Evolutionary conservation across 2,329 filamentous ascomycete species (phyloP), one percentile per base, ranked within the genome.

Genomic region (Rosellinia necatrix): DNA sequence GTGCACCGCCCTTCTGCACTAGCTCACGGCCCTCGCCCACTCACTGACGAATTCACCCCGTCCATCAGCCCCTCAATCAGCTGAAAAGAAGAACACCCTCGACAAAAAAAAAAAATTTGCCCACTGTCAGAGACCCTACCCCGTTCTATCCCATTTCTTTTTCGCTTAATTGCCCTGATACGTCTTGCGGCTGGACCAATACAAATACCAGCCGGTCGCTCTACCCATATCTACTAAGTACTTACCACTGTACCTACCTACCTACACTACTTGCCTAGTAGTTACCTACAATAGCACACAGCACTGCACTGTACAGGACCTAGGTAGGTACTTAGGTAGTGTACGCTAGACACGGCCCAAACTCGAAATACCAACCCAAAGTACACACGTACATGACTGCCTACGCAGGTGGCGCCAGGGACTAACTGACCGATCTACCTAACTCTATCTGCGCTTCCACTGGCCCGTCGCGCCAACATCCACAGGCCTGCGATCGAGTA

Each of bases 21-120:
- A 25, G 15, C 30, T 34, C 34, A 34, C 35, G 40, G 17, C 40
- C 29, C 25, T 53, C 34, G 12, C 24, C 22, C 41, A 37, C 19
- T 35, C 30, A 54, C n/a, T 46, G 34, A 35, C 46, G 35, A 37
- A 40, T 21, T 37, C 22, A 22, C 24, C 22, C 32, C 6, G 17
- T 9, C 40, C 3, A 47, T 48, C 52, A 56, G 42, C 52, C 56
- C 47, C 57, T 51, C 53, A 34, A 12, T 42, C 32, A 58, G 56
- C 51, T 55, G 56, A 55, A 51, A 54, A 49, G 46, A 55, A 58
- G 44, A 50, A 55, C 46, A 2, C 47, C 34, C 17, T 27, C n/a
- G n/a, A n/a, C n/a, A n/a, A n/a, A n/a, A n/a, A n/a, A n/a, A n/a
- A 21, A 40, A 48, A 55, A 55, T 58, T 58, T 58, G 46, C 56